Evolutionary conservation across 352 stramenopile genomes (phyloP), one percentile per base, ranked within the genome.

Genomic region (Phytopythium helicoides): DNA sequence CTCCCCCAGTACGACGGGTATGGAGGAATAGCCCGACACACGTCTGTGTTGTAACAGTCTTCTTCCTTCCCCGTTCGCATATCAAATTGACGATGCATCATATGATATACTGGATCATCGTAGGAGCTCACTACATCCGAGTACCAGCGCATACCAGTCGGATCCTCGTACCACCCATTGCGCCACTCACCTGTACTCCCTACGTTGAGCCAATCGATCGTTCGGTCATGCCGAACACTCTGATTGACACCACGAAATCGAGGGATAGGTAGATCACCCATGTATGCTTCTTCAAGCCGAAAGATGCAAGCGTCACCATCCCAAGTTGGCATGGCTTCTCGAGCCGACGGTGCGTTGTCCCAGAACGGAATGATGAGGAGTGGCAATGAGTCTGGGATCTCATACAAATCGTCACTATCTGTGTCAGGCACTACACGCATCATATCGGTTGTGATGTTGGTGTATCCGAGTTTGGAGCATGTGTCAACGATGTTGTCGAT

Each of bases 151-250:
- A 57, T 53, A 1, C 62, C 58, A 15, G 61, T 23, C 1, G 16
- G 35, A 18, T 66, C 54, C 56, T 71, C 58, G n/a, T 70, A 71
- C 62, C 62, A 71, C 6, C 62, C 58, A 22, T 71, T 60, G 16
- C 58, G 56, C 62, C 48, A 71, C 19, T 42, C 15, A 4, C 58
- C 62, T 16, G 40, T 34, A n/a, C 6, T n/a, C 2, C 37, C 41
- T n/a, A 47, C 38, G 1, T 44, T 46, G 4, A 69, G 35, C 61
- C 61, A 69, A 22, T 60, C 52, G 8, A 52, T 39, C 3, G 57
- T 66, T n/a, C 37, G 38, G 1, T 49, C 18, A 9, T 56, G 38
- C 0, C 52, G 52, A 7, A 60, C 47, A 6, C 16, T 62, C 34
- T 36, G 46, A 26, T 65, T 65, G 1, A 68, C 36, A 28, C 41